phyloP scores from a whole-genome alignment of 2,329 filamentous ascomycete species.

The Penicillium crustosum region DNA sequence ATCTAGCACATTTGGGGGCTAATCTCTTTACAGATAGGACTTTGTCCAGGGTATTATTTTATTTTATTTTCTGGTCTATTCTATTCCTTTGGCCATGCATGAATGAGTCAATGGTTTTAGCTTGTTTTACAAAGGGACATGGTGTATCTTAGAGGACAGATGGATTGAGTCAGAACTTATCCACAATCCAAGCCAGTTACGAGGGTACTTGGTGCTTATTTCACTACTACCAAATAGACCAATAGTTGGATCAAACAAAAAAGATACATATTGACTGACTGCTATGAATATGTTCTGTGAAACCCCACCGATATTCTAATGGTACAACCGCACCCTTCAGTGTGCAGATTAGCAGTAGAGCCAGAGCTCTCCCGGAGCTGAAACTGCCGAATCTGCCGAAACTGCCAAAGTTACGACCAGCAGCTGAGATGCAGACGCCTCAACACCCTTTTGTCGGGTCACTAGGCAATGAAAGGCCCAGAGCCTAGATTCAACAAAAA shows the following conservation, averaged over 20 bases:
- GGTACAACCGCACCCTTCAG: conserved; percentile 16
- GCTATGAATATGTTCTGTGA: conserved; percentile 23
- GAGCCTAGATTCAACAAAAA: conserved; percentile 4
- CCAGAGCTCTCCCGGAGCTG: background rate
- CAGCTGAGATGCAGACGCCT: conserved; percentile 12
- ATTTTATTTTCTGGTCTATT: background rate
- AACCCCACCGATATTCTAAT: conserved; percentile 13
- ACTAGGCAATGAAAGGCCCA: conserved; percentile 9
- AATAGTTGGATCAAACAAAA: background rate
- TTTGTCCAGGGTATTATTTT: too few relatives aligned
- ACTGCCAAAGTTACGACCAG: conserved; percentile 20
- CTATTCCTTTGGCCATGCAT: background rate
- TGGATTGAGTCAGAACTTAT: background rate
- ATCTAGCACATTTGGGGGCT: background rate
- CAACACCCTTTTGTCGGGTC: conserved; percentile 8
- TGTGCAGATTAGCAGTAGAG: conserved; percentile 11
- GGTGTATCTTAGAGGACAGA: background rate
- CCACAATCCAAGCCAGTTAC: background rate
- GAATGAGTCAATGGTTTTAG: background rate
- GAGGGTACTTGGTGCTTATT: background rate
- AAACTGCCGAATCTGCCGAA: conserved; percentile 8
- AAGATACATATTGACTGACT: conserved; percentile 15
- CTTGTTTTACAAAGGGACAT: background rate
- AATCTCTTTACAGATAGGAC: background rate
- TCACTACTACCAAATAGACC: background rate